Conservation (phyloP, 805 yeast genomes). For the Zygotorulaspora danielsina region DNA sequence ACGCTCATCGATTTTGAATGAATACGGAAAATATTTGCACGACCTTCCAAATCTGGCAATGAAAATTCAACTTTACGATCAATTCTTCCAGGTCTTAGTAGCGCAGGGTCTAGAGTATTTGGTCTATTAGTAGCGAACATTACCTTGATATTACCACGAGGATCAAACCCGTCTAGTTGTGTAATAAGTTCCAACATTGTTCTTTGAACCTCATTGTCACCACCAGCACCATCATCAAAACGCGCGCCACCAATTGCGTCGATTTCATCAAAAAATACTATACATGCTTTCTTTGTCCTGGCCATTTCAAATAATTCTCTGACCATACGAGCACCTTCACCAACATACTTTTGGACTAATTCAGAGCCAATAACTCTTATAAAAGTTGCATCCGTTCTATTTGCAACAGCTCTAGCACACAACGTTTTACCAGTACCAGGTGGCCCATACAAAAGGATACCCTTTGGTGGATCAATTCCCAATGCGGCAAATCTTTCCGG, state of each 20-base stretch:
- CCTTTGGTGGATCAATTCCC: constrained; percentile 99
- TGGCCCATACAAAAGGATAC: constrained; percentile 92
- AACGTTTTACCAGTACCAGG: constrained; percentile 99
- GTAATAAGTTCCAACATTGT: constrained; percentile 98
- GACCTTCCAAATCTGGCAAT: constrained; percentile 93
- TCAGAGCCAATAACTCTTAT: constrained; percentile 98
- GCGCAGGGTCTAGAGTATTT: constrained; percentile 95
- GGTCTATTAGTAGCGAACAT: constrained; percentile 99
- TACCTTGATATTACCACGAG: constrained; percentile 97
- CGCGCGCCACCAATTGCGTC: constrained; percentile 99
- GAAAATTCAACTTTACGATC: constrained; percentile 98
- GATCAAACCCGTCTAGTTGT: constrained; percentile 97
- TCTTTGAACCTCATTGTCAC: constrained; percentile 98
- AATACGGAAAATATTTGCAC: constrained; percentile 95
- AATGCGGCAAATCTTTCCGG: constrained; percentile 96
- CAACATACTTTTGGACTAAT: constrained; percentile 95
- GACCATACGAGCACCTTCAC: constrained; percentile 99
- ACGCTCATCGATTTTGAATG: constrained; percentile 98
- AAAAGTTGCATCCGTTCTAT: constrained; percentile 97
- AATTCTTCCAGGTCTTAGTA: constrained; percentile 96
- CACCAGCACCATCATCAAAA: constrained; percentile 99
- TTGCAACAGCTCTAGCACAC: constrained; percentile 98
- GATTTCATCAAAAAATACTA: constrained; percentile 95
- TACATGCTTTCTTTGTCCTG: constrained; percentile 95
- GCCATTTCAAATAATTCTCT: constrained; percentile 99